Evolutionary conservation across 2,329 filamentous ascomycete genomes (phyloP).

Genomic region (Pyrenophora graminea): DNA sequence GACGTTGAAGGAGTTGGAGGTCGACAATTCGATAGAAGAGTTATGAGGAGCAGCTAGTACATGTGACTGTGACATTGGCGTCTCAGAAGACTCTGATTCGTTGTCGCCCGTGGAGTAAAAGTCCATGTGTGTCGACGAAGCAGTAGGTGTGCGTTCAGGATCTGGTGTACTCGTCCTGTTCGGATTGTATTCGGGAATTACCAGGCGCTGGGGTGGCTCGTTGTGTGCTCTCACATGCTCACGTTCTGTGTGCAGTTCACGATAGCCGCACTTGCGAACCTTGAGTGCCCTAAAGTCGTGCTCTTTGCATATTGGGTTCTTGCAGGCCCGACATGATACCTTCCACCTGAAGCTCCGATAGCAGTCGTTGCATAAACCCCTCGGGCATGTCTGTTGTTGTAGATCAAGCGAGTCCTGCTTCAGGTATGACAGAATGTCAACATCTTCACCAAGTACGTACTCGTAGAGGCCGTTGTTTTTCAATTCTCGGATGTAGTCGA

Average conservation of each 20-base stretch:
- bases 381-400: constrained; percentile 54
- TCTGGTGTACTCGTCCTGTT: constrained; percentile 30
- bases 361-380: constrained; percentile 62
- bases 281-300: constrained; percentile 63
- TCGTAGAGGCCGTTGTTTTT: constrained; percentile 50
- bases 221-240: constrained; percentile 46
- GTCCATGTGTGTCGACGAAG: constrained; percentile 27
- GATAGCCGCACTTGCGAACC: constrained; percentile 61
- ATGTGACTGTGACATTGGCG: constrained; percentile 44
- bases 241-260: constrained; percentile 58
- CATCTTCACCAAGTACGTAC: constrained; percentile 48
- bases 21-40: constrained; percentile 36
- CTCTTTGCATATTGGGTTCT: constrained; percentile 62
- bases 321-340: constrained; percentile 62
- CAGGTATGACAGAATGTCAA: constrained; percentile 47
- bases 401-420: constrained; percentile 50
- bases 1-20: constrained; percentile 33
- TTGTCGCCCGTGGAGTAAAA: constrained; percentile 29
- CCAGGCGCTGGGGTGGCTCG: constrained; percentile 36
- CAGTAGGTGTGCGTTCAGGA: constrained; percentile 31
- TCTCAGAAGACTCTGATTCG: constrained; percentile 34
- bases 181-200: constrained; percentile 46
- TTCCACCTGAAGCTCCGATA: constrained; percentile 63
- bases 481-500: constrained; percentile 48
- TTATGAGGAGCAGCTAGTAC: constrained; percentile 30